Percentiles rank a stretch among this genome's conserved stretches.
These are phyloP conservation scores for Albizia julibrissin DNA, from an alignment of 306 rosid species.

Conservation along the genomic window DNA sequence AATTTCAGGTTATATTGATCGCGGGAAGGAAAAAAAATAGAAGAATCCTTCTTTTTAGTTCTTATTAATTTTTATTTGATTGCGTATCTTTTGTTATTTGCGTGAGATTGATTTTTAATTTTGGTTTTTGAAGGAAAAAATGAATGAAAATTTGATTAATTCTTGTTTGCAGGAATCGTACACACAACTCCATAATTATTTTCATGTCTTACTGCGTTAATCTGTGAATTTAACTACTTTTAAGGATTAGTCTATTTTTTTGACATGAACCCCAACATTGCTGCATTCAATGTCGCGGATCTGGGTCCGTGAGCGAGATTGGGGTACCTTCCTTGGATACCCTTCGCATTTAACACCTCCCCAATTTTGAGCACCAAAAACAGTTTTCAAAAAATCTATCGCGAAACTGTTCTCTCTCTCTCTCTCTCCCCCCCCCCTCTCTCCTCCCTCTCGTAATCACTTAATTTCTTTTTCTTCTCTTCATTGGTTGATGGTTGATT, in stretches of 20 bases:
- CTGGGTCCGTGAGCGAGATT: constrained; percentile 45
- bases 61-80: background rate
- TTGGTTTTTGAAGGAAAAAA: background rate
- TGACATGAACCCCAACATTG: constrained; percentile 33
- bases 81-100: background rate
- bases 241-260: constrained; percentile 16
- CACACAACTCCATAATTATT: background rate
- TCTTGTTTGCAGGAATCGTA: background rate
- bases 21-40: background rate
- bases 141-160: background rate
- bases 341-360: constrained; percentile 33
- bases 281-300: constrained; percentile 49
- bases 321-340: constrained; percentile 33
- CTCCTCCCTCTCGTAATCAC: background rate
- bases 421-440: background rate
- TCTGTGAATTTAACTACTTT: background rate
- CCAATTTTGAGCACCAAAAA: background rate
- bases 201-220: constrained; percentile 26
- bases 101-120: background rate
- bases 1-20: constrained; percentile 7
- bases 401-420: constrained; percentile 3
- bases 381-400: background rate
- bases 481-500: background rate
- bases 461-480: background rate
- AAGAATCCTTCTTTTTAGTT: background rate